phyloP scores from a whole-genome alignment of 2,329 filamentous ascomycete species.

The Sclerotiophoma versabilis region DNA sequence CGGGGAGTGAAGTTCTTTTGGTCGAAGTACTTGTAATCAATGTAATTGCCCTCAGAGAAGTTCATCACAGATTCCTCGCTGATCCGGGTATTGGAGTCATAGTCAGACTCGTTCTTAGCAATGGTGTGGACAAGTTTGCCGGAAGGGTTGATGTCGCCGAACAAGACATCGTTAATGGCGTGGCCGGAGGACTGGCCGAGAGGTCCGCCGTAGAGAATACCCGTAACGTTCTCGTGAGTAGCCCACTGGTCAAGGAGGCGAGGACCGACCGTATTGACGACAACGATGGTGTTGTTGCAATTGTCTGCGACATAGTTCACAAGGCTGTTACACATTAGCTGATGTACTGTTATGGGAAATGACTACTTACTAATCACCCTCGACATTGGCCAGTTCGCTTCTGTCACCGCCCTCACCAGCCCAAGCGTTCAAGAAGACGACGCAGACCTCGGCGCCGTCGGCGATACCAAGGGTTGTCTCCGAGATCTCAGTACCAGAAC shows the following conservation, averaged over 20 bases:
- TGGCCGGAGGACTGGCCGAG: slow-evolving; percentile 83
- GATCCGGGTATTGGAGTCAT: slow-evolving; percentile 64
- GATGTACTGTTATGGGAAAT: background rate
- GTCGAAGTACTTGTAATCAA: slow-evolving; percentile 80
- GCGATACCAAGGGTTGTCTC: slow-evolving; percentile 17
- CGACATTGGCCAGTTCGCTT: slow-evolving; percentile 11
- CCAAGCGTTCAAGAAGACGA: slow-evolving; percentile 30
- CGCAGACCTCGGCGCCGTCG: slow-evolving; percentile 20
- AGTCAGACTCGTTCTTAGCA: slow-evolving; percentile 70
- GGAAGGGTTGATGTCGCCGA: slow-evolving; percentile 75
- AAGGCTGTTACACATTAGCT: slow-evolving; percentile 22
- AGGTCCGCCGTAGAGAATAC: slow-evolving; percentile 79
- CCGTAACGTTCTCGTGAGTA: slow-evolving; percentile 76
- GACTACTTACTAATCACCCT: slow-evolving; percentile 9
- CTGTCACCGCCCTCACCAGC: slow-evolving; percentile 21
- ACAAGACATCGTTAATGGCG: slow-evolving; percentile 77
- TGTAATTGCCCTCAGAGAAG: slow-evolving; percentile 77
- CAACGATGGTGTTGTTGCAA: slow-evolving; percentile 59
- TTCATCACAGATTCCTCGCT: slow-evolving; percentile 56
- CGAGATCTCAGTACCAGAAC: slow-evolving; percentile 13
- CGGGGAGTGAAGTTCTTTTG: slow-evolving; percentile 66
- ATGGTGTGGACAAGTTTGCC: slow-evolving; percentile 80
- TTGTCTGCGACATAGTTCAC: slow-evolving; percentile 52
- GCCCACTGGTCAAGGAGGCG: slow-evolving; percentile 80
- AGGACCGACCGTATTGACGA: slow-evolving; percentile 63